Percentiles rank a stretch among this genome's conserved stretches.
Conservation (phyloP, 2,329 filamentous ascomycete species). For the Diaporthe sp. region DNA sequence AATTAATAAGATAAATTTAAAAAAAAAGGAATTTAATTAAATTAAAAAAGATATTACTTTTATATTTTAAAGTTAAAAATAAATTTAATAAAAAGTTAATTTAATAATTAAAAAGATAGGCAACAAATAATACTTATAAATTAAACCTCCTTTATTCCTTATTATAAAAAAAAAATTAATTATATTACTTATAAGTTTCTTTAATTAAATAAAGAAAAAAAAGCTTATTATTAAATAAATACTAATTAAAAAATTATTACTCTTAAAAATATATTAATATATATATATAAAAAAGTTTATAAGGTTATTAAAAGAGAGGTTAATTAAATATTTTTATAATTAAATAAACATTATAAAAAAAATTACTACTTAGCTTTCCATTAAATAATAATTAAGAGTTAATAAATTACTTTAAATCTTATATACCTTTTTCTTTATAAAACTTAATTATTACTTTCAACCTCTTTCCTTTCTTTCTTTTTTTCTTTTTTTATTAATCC, state of each 20-base stretch:
- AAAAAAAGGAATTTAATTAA: neutral
- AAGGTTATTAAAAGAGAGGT: no score
- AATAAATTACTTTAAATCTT: no score
- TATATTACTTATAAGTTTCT: neutral
- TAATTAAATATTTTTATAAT: no score
- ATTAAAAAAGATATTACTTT: neutral
- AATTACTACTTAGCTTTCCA: neutral
- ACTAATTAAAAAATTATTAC: neutral
- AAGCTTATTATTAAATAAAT: neutral
- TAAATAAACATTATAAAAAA: no score
- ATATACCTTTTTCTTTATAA: no score
- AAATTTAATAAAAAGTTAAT: neutral
- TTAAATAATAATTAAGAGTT: no score
- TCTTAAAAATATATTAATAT: no score
- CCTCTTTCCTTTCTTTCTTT: no score
- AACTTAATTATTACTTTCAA: no score
- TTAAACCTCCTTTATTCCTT: neutral
- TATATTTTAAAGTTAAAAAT: neutral
- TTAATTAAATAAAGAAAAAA: neutral
- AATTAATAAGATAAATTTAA: neutral
- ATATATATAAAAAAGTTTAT: no score
- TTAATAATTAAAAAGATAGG: neutral
- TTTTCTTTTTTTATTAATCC: no score
- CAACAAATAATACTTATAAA: neutral
- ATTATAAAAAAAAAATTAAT: neutral